Conservation (phyloP, 495 filamentous ascomycete species). For the Xylaria castorea region DNA sequence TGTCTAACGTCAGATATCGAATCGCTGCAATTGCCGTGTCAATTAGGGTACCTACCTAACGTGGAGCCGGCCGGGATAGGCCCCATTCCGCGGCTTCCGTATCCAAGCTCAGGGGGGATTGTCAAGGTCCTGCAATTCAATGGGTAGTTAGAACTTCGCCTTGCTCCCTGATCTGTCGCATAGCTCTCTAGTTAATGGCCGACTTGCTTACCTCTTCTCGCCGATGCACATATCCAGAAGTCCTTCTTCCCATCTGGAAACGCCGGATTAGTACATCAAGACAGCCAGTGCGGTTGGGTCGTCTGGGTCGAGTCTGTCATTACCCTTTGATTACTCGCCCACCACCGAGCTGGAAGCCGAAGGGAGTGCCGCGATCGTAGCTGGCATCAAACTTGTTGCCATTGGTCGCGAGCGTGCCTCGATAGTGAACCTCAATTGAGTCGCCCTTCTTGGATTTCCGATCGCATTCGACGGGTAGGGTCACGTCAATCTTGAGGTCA, state of each 20-base stretch:
- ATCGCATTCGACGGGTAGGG: slow-evolving; percentile 67
- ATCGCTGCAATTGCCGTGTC: neutral
- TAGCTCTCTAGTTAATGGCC: neutral
- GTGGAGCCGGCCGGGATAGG: slow-evolving; percentile 81
- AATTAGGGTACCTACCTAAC: slow-evolving; percentile 58
- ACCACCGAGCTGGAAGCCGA: slow-evolving; percentile 77
- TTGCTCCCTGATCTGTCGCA: neutral
- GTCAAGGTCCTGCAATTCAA: slow-evolving; percentile 67
- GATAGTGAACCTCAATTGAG: slow-evolving; percentile 84
- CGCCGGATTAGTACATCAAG: slow-evolving; percentile 23
- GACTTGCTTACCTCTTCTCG: slow-evolving; percentile 68
- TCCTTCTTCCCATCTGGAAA: slow-evolving; percentile 81
- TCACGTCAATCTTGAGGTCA: slow-evolving; percentile 75
- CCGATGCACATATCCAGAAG: slow-evolving; percentile 95
- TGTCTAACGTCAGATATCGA: slow-evolving; percentile 25
- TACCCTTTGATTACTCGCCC: slow-evolving; percentile 89
- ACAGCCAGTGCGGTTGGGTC: neutral
- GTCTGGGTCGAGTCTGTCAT: slow-evolving; percentile 33
- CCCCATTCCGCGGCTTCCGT: slow-evolving; percentile 76
- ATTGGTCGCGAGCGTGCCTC: slow-evolving; percentile 71
- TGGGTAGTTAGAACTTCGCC: slow-evolving; percentile 1
- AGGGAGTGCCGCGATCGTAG: slow-evolving; percentile 76
- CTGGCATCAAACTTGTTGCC: slow-evolving; percentile 66
- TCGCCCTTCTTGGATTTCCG: slow-evolving; percentile 81
- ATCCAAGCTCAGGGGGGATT: slow-evolving; percentile 85